Base-by-base conservation (phyloP, 805 yeast species). In the Wickerhamiella spandovensis region DNA sequence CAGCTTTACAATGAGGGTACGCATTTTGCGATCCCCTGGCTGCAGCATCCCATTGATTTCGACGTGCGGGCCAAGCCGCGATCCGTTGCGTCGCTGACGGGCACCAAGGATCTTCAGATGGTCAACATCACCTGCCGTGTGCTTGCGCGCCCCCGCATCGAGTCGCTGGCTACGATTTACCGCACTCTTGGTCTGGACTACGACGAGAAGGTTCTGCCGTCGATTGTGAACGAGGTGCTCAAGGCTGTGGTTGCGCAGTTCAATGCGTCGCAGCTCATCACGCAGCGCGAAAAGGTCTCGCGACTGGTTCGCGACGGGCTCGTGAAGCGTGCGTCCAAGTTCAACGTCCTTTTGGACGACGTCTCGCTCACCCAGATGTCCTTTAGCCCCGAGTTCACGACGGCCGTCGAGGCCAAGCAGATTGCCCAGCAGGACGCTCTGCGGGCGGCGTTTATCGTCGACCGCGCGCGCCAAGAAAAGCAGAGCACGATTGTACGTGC, bases 341-440 rank as follows among this genome's bases (percentile, higher is more conserved):
- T 92, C 75, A 85, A 86, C 69, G 80, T 92, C 56, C 64, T 77
- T 54, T 75, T 92, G 60, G 98, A 92, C 67, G 98, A 92, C 69
- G 98, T 92, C 44, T 92, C 98, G 6, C 78, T 92, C 62, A 92
- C 98, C 2, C 87, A 72, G 61, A 92, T 92, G 97, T 86, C 97
- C 1, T 92, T 92, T 67, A 84, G 95, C 2, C 98, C 98, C 25
- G 98, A 92, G 68, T 92, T 92, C 67, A 89, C 97, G 42, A 81
- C 84, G 44, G 97, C 97, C 4, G 98, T 92, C 50, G 98, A 92
- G 72, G 95, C 96, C 52, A 92, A 92, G 70, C 98, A 92, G 73
- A 92, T 92, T 69, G 97, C 98, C 25, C 98, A 92, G 69, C 98
- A 92, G 73, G 98, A 92, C 66, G 97, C 98, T 20, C 97, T 92